Conservation (phyloP, 345 rosid species). For the Iberis pinnata region DNA sequence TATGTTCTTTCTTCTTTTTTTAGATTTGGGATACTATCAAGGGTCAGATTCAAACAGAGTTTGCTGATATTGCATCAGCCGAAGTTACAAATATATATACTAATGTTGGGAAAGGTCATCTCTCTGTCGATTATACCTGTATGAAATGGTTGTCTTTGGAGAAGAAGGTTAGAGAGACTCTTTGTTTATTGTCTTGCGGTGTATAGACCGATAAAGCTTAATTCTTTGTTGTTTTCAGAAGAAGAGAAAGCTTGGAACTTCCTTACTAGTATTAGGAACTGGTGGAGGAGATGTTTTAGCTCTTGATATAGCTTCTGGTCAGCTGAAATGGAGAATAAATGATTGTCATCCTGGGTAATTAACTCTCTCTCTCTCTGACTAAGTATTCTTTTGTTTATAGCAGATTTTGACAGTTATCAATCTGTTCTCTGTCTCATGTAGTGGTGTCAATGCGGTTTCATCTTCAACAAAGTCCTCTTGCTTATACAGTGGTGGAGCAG, state of each 20-base stretch:
- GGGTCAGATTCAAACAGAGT: constrained; percentile 72
- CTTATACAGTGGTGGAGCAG: constrained; percentile 73
- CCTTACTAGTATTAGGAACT: constrained; percentile 66
- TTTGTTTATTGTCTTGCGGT: neutral
- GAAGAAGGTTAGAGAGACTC: constrained; percentile 38
- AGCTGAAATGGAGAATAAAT: constrained; percentile 67
- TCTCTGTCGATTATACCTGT: constrained; percentile 68
- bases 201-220: neutral
- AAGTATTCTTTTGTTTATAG: neutral
- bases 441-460: constrained; percentile 84
- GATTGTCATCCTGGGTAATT: constrained; percentile 97
- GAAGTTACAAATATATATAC: constrained; percentile 32
- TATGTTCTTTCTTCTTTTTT: constrained; percentile 1
- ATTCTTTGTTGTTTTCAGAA: constrained; percentile 38
- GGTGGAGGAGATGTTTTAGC: constrained; percentile 92
- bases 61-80: constrained; percentile 54
- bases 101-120: constrained; percentile 54
- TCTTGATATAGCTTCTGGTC: constrained; percentile 90
- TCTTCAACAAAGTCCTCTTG: constrained; percentile 50
- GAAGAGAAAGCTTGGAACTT: constrained; percentile 66
- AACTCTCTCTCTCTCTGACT: constrained; percentile 8
- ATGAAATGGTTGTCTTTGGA: constrained; percentile 72
- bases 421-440: constrained; percentile 33
- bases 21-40: constrained; percentile 74
- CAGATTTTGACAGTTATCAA: constrained; percentile 1